Conservation (phyloP, 352 stramenopile species). For the Phytophthora gonapodyides region DNA sequence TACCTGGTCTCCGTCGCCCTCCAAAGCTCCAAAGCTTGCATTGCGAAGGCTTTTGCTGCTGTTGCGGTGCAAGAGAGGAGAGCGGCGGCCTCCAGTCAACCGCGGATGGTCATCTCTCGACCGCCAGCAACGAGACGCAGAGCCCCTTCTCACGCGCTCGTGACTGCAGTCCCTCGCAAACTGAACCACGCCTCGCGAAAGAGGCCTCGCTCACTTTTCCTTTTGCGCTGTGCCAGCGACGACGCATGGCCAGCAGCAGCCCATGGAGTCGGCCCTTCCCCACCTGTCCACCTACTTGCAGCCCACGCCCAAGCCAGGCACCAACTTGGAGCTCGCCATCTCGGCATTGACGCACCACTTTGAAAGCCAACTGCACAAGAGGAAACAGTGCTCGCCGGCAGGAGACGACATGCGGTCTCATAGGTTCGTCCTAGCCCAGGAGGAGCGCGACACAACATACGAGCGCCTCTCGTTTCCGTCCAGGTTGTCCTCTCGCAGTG, state of each 20-base stretch:
- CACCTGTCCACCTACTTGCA: conserved; percentile 18
- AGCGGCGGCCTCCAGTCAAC: conserved; percentile 1
- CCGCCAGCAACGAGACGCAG: neutral
- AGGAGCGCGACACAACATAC: neutral
- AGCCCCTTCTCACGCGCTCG: conserved; percentile 7
- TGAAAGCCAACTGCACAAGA: conserved; percentile 20
- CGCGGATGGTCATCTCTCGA: conserved; percentile 7
- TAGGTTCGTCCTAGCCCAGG: conserved; percentile 1
- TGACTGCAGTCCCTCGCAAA: conserved; percentile 2
- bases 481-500: conserved; percentile 1
- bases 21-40: neutral
- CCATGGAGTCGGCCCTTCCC: conserved; percentile 12
- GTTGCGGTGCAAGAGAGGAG: conserved; percentile 3
- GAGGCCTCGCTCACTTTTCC: conserved; percentile 12
- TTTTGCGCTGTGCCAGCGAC: conserved; percentile 3
- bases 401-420: neutral
- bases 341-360: conserved; percentile 17
- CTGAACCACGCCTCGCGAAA: conserved; percentile 12
- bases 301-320: neutral
- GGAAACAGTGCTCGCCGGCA: neutral
- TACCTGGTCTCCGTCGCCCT: too few relatives aligned
- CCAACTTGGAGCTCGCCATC: conserved; percentile 14
- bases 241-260: neutral
- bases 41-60: conserved; percentile 4
- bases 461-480: neutral